A percentile compares a stretch with the other conserved stretches of the same genome.
Conservation (phyloP, 2,329 filamentous ascomycete species). For the Neofusicoccum umdonicola region DNA sequence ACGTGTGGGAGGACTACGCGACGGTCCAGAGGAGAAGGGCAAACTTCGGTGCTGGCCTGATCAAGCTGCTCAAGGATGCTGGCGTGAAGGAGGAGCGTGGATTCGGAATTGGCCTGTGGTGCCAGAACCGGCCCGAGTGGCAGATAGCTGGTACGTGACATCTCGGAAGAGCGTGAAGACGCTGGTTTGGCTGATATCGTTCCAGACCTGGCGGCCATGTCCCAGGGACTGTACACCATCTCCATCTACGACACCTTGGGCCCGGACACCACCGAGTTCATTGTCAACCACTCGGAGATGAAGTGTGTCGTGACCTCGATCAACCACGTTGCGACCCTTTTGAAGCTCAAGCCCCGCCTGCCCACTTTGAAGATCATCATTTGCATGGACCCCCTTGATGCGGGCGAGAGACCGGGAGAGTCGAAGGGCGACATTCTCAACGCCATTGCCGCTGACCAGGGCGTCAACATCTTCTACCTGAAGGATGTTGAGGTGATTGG, state of each 20-base stretch:
- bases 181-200: background rate
- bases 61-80: constrained; percentile 73
- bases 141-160: constrained; percentile 66
- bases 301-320: constrained; percentile 74
- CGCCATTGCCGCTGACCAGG: constrained; percentile 68
- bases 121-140: constrained; percentile 85
- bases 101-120: constrained; percentile 80
- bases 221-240: constrained; percentile 83
- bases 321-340: constrained; percentile 74
- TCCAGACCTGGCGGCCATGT: constrained; percentile 78
- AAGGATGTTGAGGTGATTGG: constrained; percentile 79
- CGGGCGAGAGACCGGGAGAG: constrained; percentile 71
- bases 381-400: constrained; percentile 77
- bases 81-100: constrained; percentile 62
- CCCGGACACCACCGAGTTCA: constrained; percentile 87
- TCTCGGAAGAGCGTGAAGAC: background rate
- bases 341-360: constrained; percentile 75
- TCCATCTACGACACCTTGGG: constrained; percentile 96
- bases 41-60: constrained; percentile 81
- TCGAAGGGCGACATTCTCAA: constrained; percentile 79
- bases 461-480: constrained; percentile 77
- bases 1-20: constrained; percentile 78
- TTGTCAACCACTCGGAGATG: constrained; percentile 85
- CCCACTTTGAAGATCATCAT: constrained; percentile 85
- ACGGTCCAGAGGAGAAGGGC: constrained; percentile 76